These are phyloP conservation scores for Russula abietina DNA, from an alignment of 768 basidiomycete genomes.

Conservation along the genomic window DNA sequence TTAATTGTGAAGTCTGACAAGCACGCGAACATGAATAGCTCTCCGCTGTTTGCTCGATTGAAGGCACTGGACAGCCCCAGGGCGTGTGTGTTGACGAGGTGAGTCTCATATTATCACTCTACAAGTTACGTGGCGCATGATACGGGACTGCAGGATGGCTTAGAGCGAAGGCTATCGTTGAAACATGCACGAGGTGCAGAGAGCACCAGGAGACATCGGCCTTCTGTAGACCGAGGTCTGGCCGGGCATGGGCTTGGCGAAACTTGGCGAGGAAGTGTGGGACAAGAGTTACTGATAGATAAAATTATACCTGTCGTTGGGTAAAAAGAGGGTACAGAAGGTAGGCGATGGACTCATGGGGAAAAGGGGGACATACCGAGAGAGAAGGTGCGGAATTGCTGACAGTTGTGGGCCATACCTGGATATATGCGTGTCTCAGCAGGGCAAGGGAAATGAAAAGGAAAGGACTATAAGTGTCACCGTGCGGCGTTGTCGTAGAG, in stretches of 20 bases:
- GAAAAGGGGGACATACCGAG: constrained; percentile 45
- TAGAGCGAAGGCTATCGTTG: neutral
- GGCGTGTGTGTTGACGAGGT: neutral
- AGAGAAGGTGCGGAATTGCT: constrained; percentile 88
- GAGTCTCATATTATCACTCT: constrained; percentile 10
- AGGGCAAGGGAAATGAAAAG: neutral
- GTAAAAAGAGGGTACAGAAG: neutral
- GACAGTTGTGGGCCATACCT: constrained; percentile 91
- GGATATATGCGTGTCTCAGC: neutral
- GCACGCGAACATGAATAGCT: neutral
- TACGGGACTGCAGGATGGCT: neutral
- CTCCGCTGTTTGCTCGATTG: neutral
- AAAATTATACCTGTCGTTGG: constrained; percentile 34
- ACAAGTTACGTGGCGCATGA: constrained; percentile 7
- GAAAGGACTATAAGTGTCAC: constrained; percentile 32
- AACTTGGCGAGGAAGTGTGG: neutral
- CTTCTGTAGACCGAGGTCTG: neutral
- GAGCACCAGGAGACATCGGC: too few species aligned
- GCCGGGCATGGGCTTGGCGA: neutral
- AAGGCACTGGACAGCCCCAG: neutral
- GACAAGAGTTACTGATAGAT: constrained; percentile 23
- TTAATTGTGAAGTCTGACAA: neutral
- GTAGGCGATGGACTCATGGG: neutral
- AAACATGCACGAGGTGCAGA: neutral
- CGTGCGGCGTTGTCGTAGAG: constrained; percentile 95